Conservation (phyloP, 805 yeast species). For the Saccharomyces kudriavzevii region DNA sequence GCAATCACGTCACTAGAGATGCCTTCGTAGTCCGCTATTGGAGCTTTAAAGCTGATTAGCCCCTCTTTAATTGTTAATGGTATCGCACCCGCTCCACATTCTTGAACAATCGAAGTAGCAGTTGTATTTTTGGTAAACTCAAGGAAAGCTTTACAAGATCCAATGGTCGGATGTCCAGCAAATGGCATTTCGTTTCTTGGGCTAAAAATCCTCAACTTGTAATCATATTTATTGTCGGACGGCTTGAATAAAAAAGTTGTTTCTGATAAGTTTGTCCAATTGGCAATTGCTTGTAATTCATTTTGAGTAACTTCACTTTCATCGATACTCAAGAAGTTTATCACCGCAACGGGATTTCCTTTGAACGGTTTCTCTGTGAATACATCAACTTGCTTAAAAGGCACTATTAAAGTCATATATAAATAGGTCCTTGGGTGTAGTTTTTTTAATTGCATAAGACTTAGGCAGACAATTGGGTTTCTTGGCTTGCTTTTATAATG, state of each 20-base stretch:
- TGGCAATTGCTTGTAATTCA: conserved; percentile 41
- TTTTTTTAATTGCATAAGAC: not conserved
- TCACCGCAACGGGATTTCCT: conserved; percentile 53
- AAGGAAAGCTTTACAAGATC: conserved; percentile 40
- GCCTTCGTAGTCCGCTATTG: conserved; percentile 8
- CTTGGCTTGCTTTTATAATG: not conserved
- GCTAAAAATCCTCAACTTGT: conserved; percentile 43
- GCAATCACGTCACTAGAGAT: conserved; percentile 7
- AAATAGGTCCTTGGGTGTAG: not conserved
- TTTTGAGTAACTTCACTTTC: conserved; percentile 28
- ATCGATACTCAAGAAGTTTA: conserved; percentile 16
- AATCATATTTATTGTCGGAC: conserved; percentile 35
- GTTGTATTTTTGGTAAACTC: conserved; percentile 29
- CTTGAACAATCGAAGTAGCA: conserved; percentile 32
- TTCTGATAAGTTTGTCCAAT: conserved; percentile 57
- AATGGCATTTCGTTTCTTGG: conserved; percentile 44
- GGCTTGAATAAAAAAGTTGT: conserved; percentile 45
- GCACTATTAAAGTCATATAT: conserved; percentile 12
- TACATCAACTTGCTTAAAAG: conserved; percentile 33
- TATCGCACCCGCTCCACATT: conserved; percentile 40
- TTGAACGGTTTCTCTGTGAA: conserved; percentile 31
- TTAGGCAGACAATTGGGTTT: not conserved
- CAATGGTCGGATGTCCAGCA: conserved; percentile 61
- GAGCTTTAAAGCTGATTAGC: conserved; percentile 27
- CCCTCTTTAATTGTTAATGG: conserved; percentile 25